Evolutionary conservation across 345 rosid species (phyloP), one percentile per base, ranked within the genome.

Genomic region (Salix suchowensis): DNA sequence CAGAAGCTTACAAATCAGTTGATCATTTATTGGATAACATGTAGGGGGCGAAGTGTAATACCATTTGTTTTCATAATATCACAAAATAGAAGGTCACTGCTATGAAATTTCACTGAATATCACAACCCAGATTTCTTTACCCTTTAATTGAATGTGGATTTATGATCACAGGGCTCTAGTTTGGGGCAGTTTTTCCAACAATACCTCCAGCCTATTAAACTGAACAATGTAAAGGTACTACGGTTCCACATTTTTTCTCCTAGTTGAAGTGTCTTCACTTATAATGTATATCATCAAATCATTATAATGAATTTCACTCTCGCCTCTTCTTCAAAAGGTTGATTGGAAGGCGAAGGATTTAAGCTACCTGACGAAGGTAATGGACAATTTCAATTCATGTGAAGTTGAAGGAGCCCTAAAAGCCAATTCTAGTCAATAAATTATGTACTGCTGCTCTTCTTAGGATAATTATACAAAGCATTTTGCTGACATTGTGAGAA

Each of bases 311-410:
- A 12, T 70, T 75, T 44, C 72, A 66, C 36, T 71, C 61, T 44
- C 60, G 67, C 74, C 70, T 44, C 78, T 76, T 76, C 68, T 80
- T 64, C 66, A 65, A 71, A 79, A 96, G 99, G 93, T 94, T 82
- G 88, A 96, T 67, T 96, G 99, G 99, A 96, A 87, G 80, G 87
- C 91, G 4, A 87, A 65, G 88, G 92, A 96, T 81, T 80, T 96
- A 88, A 91, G 95, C 78, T 96, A 96, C 87, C 86, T 96, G 75
- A 87, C 76, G 79, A 88, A 92, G 98, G 99, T 96, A 90, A 71
- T 67, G 40, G 64, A 24, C 32, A 19, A 39, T 46, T 58, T 58
- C 3, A 67, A 76, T 37, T 64, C 64, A 32, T 74, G 64, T 75
- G 67, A 61, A 42, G 50, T 55, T 55, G 40, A 26, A 65, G 50